A percentile compares a stretch with the other conserved stretches of the same genome.
Conservation (phyloP, 768 basidiomycete species). For the Xerocomellus dryophilus region DNA sequence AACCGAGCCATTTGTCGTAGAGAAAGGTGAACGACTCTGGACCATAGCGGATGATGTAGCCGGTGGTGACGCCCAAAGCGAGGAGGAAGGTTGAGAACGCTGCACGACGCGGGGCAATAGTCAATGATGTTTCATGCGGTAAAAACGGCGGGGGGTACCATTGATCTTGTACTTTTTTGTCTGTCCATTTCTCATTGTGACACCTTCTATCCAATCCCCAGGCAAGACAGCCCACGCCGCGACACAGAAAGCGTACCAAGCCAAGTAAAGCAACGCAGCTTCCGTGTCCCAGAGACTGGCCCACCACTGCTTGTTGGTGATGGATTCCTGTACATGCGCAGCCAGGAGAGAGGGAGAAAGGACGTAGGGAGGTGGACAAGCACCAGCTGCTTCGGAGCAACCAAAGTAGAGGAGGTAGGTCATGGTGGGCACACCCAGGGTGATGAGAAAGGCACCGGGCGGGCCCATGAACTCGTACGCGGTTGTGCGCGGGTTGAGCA, state of each 20-base stretch:
- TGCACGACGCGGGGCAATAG: constrained; percentile 27
- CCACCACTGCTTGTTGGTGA: constrained; percentile 62
- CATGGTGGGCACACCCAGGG: constrained; percentile 64
- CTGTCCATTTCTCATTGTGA: constrained; percentile 66
- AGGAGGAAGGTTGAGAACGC: constrained; percentile 87
- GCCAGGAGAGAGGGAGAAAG: constrained; percentile 33
- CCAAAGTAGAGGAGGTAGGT: constrained; percentile 75
- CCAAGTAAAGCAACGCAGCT: constrained; percentile 72
- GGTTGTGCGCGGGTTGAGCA: constrained; percentile 68
- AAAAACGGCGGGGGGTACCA: constrained; percentile 48
- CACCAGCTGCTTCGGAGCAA: constrained; percentile 68
- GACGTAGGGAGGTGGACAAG: constrained; percentile 57
- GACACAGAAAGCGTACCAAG: constrained; percentile 89
- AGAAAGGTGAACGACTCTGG: constrained; percentile 81
- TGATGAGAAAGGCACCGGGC: constrained; percentile 68
- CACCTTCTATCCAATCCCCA: constrained; percentile 69
- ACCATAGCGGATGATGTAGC: constrained; percentile 70
- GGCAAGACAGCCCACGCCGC: constrained; percentile 78
- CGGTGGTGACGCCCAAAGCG: constrained; percentile 67
- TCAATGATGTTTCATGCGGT: not conserved
- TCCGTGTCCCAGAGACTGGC: constrained; percentile 77
- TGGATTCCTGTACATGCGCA: constrained; percentile 42
- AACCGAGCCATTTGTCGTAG: constrained; percentile 89
- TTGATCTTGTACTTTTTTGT: constrained; percentile 92
- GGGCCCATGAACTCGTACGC: constrained; percentile 84